Evolutionary conservation across 164 flowering plant genomes (phyloP).

Genomic region (Aristolochia californica): DNA sequence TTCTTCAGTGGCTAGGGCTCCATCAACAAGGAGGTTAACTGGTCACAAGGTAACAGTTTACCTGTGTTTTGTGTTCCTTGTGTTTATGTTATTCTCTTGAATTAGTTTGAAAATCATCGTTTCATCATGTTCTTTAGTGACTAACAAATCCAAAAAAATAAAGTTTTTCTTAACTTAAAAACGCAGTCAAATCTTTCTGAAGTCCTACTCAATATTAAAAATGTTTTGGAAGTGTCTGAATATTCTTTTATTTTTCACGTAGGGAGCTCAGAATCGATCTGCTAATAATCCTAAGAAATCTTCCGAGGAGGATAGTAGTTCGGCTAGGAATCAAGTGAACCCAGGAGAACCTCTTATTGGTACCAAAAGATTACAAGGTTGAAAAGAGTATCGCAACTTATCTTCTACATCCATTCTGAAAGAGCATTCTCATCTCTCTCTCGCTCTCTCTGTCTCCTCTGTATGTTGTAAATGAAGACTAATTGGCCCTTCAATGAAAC

Average conservation of each 20-base stretch:
- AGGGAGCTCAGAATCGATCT: constrained; percentile 49
- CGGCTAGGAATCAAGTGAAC: constrained; percentile 3
- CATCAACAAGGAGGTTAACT: constrained; percentile 37
- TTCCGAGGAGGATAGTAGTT: constrained; percentile 25
- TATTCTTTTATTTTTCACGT: constrained; percentile 4
- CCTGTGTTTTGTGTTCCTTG: constrained; percentile 1
- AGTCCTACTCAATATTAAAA: too few species aligned
- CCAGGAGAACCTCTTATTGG: constrained; percentile 21
- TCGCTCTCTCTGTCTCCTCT: too few species aligned
- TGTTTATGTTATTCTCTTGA: too few species aligned
- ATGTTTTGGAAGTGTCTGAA: neutral
- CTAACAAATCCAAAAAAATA: too few species aligned
- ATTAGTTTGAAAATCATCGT: too few species aligned
- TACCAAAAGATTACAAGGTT: neutral
- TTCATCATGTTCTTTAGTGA: neutral
- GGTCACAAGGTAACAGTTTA: constrained; percentile 33
- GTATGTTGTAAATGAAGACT: too few species aligned
- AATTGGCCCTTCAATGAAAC: too few species aligned
- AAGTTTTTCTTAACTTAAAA: too few species aligned
- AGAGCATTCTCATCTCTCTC: too few species aligned
- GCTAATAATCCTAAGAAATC: constrained; percentile 24
- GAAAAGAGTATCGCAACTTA: too few species aligned
- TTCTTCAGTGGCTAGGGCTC: constrained; percentile 56
- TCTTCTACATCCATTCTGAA: too few species aligned
- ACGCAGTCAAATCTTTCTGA: too few species aligned